These are phyloP conservation scores for Rhodotorula sp. DNA, from an alignment of 1,284 basidiomycete genomes.

Conservation along the genomic window DNA sequence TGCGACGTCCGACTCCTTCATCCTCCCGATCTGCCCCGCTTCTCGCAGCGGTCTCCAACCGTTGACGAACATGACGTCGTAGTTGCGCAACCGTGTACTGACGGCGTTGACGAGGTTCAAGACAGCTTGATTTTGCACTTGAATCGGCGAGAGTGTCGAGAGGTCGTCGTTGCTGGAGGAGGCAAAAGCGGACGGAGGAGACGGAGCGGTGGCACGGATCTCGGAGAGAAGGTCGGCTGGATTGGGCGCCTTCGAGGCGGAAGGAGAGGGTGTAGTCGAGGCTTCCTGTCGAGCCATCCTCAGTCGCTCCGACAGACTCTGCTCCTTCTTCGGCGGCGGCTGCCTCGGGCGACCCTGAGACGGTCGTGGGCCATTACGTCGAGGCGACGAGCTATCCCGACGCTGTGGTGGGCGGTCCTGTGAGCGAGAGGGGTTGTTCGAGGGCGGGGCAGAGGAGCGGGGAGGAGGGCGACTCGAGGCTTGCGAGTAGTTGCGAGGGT, in stretches of 20 bases:
- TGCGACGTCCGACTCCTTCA: slow-evolving; percentile 12
- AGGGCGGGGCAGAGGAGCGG: not conserved
- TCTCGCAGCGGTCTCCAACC: slow-evolving; percentile 32
- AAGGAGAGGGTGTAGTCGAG: not conserved
- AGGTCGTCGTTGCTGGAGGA: not conserved
- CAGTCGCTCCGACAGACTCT: no score
- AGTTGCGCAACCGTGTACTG: slow-evolving; percentile 2
- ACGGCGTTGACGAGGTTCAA: slow-evolving; percentile 3
- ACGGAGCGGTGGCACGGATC: slow-evolving; percentile 6
- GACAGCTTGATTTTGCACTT: slow-evolving; percentile 8
- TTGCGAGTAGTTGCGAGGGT: not conserved
- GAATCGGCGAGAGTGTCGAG: not conserved
- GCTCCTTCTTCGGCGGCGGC: not conserved
- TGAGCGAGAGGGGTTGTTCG: no score
- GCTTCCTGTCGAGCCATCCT: no score
- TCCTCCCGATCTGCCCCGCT: slow-evolving; percentile 8
- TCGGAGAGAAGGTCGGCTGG: slow-evolving; percentile 23
- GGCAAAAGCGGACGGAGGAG: not conserved
- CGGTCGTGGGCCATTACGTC: no score
- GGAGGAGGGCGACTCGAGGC: not conserved
- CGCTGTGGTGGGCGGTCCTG: no score
- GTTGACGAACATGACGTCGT: slow-evolving; percentile 13
- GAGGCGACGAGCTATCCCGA: no score
- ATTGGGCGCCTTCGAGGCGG: not conserved
- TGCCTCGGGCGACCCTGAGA: no score